A percentile compares a stretch with the other conserved stretches of the same genome.
Conservation (phyloP, 305 asterid genomes). For the Fraxinus sp. region DNA sequence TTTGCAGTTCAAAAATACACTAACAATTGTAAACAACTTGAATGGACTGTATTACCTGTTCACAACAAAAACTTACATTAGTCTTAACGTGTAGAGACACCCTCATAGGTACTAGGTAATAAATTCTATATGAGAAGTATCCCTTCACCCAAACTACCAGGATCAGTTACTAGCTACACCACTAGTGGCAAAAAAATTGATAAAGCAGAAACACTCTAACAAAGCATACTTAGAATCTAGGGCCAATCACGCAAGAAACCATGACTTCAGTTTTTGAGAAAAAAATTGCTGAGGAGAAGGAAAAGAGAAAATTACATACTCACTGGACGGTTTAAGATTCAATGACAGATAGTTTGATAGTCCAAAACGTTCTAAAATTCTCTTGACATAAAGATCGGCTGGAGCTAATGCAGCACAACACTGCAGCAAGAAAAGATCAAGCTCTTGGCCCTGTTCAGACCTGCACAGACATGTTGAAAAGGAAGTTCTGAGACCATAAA, state of each 20-base stretch:
- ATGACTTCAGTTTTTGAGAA: not conserved
- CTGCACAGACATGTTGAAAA: conserved; percentile 45
- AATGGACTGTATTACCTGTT: not conserved
- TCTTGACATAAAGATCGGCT: conserved; percentile 70
- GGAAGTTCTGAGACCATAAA: conserved; percentile 6
- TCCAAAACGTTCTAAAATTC: conserved; percentile 93
- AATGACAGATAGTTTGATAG: conserved; percentile 66
- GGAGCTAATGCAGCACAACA: conserved; percentile 98
- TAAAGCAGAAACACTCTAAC: not conserved
- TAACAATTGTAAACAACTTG: not conserved
- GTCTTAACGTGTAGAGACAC: not conserved
- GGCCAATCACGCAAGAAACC: conserved; percentile 16
- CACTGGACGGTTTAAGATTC: conserved; percentile 79
- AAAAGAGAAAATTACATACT: conserved; percentile 61
- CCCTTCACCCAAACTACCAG: conserved; percentile 6
- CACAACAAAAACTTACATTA: not conserved
- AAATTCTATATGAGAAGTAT: not conserved
- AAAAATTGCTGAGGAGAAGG: conserved; percentile 26
- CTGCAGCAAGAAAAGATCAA: conserved; percentile 92
- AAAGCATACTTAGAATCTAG: not conserved
- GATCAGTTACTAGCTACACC: conserved; percentile 16
- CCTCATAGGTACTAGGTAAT: not conserved
- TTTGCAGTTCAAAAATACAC: not conserved
- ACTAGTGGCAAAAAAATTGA: conserved; percentile 10
- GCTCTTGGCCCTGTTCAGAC: conserved; percentile 91